phyloP scores from a whole-genome alignment of 2,329 filamentous ascomycete genomes.

The Pyricularia pennisetigena region DNA sequence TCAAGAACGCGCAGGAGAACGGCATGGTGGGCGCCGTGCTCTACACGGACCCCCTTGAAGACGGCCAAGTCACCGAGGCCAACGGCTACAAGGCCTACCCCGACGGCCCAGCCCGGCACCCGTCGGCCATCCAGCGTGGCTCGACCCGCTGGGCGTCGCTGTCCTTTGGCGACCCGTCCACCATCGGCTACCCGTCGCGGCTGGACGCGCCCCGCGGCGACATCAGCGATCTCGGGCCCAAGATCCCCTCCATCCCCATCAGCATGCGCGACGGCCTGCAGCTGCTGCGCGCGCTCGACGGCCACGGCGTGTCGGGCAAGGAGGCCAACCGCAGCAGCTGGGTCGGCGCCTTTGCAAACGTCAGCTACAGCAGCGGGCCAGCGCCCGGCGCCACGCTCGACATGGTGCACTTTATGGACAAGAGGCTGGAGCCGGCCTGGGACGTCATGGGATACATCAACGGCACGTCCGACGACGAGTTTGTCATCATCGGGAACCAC shows the following conservation, averaged over 20 bases:
- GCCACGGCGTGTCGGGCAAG: slow-evolving; percentile 58
- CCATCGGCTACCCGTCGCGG: slow-evolving; percentile 86
- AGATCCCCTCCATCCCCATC: slow-evolving; percentile 72
- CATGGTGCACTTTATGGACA: slow-evolving; percentile 58
- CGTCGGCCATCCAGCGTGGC: slow-evolving; percentile 82
- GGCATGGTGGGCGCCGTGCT: slow-evolving; percentile 73
- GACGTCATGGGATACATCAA: slow-evolving; percentile 76
- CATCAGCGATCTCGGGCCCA: slow-evolving; percentile 50
- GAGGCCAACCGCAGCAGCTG: slow-evolving; percentile 44
- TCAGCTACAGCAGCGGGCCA: slow-evolving; percentile 30
- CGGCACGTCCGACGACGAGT: slow-evolving; percentile 64
- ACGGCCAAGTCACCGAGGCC: slow-evolving; percentile 44
- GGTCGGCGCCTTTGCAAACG: slow-evolving; percentile 38
- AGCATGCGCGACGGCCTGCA: slow-evolving; percentile 70
- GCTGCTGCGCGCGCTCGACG: slow-evolving; percentile 65
- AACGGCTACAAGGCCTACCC: slow-evolving; percentile 55
- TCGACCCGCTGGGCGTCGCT: slow-evolving; percentile 73
- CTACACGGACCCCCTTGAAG: slow-evolving; percentile 83
- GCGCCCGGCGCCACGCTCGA: slow-evolving; percentile 49
- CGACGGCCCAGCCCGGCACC: slow-evolving; percentile 75
- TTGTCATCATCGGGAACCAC: slow-evolving; percentile 71
- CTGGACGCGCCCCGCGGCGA: slow-evolving; percentile 63
- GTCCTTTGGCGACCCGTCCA: slow-evolving; percentile 70
- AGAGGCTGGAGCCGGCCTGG: slow-evolving; percentile 60
- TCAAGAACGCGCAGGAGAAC: slow-evolving; percentile 71